phyloP scores from a whole-genome alignment of 305 asterid genomes.

The Solanum hybrid region DNA sequence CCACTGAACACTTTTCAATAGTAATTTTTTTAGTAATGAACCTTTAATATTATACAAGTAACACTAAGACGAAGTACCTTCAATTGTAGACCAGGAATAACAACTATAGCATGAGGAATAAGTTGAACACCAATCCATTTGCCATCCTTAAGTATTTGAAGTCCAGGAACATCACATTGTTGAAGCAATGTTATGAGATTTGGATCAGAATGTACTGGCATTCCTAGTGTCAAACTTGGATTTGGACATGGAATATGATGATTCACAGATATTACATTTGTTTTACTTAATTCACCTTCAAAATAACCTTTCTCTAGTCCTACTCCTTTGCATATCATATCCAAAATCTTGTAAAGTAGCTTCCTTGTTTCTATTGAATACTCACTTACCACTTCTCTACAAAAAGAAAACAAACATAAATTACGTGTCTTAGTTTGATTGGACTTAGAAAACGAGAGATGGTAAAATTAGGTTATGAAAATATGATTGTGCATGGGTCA shows the following conservation, averaged over 20 bases:
- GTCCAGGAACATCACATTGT: constrained; percentile 44
- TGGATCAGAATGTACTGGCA: constrained; percentile 53
- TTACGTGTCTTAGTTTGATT: background rate
- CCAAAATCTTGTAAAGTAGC: constrained; percentile 11
- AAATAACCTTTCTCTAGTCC: constrained; percentile 25
- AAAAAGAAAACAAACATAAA: background rate
- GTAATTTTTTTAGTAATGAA: too few species aligned
- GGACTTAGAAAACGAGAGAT: background rate
- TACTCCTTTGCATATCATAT: constrained; percentile 22
- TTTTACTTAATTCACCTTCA: constrained; percentile 38
- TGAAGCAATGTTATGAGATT: constrained; percentile 46
- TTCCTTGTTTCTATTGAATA: constrained; percentile 18
- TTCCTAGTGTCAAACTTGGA: constrained; percentile 46
- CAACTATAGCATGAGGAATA: constrained; percentile 41
- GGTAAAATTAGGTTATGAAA: background rate
- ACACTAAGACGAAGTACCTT: constrained; percentile 22
- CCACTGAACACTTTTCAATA: accelerated
- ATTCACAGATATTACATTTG: constrained; percentile 41
- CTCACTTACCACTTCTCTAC: constrained; percentile 12
- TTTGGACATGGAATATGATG: constrained; percentile 63
- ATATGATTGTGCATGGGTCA: background rate
- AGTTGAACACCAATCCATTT: constrained; percentile 45
- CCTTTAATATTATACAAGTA: background rate
- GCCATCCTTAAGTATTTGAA: constrained; percentile 41
- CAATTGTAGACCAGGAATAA: constrained; percentile 46